Evolutionary conservation across 2,329 filamentous ascomycete species (phyloP).

Genomic region (Rhynchosporium graminicola): DNA sequence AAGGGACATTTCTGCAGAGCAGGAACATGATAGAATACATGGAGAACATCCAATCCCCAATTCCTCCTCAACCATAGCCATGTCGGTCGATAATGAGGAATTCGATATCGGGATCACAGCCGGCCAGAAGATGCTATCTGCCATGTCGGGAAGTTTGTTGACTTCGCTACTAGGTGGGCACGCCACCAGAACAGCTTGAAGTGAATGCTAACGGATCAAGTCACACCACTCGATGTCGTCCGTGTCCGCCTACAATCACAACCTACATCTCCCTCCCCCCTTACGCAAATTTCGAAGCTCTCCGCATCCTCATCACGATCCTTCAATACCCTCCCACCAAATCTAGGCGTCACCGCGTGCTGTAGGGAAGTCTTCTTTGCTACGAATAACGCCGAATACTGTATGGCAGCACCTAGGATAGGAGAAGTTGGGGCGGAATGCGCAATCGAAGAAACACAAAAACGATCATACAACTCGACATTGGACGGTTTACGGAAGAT

Average conservation of each 20-base stretch:
- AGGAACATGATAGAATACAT: slow-evolving; percentile 38
- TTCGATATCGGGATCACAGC: slow-evolving; percentile 70
- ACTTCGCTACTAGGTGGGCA: slow-evolving; percentile 80
- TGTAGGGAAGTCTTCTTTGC: slow-evolving; percentile 98
- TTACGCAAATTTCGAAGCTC: slow-evolving; percentile 55
- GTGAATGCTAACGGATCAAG: slow-evolving; percentile 47
- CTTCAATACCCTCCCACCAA: slow-evolving; percentile 71
- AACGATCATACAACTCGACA: slow-evolving; percentile 83
- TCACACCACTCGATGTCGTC: slow-evolving; percentile 95
- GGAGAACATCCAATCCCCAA: slow-evolving; percentile 36
- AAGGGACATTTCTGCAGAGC: slow-evolving; percentile 24
- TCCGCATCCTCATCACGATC: slow-evolving; percentile 53
- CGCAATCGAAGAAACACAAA: slow-evolving; percentile 83
- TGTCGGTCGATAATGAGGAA: slow-evolving; percentile 40
- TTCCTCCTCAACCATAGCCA: slow-evolving; percentile 34
- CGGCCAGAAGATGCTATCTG: slow-evolving; percentile 91
- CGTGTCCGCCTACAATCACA: slow-evolving; percentile 93
- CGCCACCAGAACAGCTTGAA: slow-evolving; percentile 1
- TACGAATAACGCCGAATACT: slow-evolving; percentile 72
- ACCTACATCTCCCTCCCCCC: slow-evolving; percentile 49
- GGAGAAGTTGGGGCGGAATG: slow-evolving; percentile 58
- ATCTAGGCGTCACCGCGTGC: slow-evolving; percentile 89
- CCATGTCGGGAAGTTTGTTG: slow-evolving; percentile 84
- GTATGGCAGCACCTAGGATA: slow-evolving; percentile 43
- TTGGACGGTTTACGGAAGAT: slow-evolving; percentile 93